Evolutionary conservation across 2,329 filamentous ascomycete genomes (phyloP).

Genomic region (Colletotrichum lindemuthianum): DNA sequence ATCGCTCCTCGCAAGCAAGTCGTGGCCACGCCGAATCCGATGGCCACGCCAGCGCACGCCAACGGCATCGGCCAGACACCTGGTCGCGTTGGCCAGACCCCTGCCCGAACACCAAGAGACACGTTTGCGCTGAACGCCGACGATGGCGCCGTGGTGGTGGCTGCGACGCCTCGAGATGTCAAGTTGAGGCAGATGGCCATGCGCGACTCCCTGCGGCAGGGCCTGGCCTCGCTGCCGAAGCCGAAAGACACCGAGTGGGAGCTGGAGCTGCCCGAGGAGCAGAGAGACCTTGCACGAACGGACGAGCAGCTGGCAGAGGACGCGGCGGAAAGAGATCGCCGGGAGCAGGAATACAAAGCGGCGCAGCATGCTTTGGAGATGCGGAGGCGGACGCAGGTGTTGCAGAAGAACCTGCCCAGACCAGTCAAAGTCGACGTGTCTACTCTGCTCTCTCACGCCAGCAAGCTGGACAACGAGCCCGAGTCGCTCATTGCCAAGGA

Average conservation of each 20-base stretch:
- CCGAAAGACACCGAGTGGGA: slow-evolving; percentile 96
- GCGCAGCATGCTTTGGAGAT: slow-evolving; percentile 82
- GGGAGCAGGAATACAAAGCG: slow-evolving; percentile 78
- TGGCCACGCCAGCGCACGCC: slow-evolving; percentile 83
- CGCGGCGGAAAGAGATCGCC: slow-evolving; percentile 79
- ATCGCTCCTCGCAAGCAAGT: slow-evolving; percentile 82
- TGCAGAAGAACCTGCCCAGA: slow-evolving; percentile 84
- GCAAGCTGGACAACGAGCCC: slow-evolving; percentile 69
- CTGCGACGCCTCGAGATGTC: slow-evolving; percentile 81
- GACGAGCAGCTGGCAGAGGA: slow-evolving; percentile 65
- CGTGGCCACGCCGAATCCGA: slow-evolving; percentile 91
- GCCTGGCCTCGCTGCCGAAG: slow-evolving; percentile 86
- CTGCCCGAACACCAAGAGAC: slow-evolving; percentile 88
- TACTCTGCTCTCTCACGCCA: slow-evolving; percentile 68
- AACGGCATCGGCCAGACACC: slow-evolving; percentile 76
- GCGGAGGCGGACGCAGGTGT: slow-evolving; percentile 87
- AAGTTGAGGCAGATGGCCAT: slow-evolving; percentile 75
- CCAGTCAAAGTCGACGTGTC: slow-evolving; percentile 78
- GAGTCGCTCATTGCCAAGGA: slow-evolving; percentile 79
- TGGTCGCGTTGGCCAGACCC: slow-evolving; percentile 78
- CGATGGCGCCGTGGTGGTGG: slow-evolving; percentile 73
- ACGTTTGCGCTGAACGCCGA: slow-evolving; percentile 84
- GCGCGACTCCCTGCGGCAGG: slow-evolving; percentile 74
- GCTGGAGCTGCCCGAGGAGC: slow-evolving; percentile 87
- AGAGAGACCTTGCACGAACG: slow-evolving; percentile 64